These are phyloP conservation scores for Calocybe gangraenosa DNA, from an alignment of 768 basidiomycete species.

Conservation along the genomic window DNA sequence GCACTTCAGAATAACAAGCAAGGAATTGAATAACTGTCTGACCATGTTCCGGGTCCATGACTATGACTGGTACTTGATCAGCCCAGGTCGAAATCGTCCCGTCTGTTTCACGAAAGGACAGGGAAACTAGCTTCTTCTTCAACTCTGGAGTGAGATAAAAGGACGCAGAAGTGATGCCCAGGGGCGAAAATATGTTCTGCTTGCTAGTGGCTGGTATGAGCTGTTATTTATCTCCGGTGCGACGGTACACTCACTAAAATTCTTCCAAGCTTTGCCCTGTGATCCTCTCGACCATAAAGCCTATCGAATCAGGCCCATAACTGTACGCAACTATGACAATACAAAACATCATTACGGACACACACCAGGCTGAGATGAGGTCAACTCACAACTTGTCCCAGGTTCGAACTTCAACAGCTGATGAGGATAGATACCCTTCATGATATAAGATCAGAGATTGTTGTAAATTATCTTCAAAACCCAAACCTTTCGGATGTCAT, in stretches of 20 bases:
- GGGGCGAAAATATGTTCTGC: slow-evolving; percentile 19
- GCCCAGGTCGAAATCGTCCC: slow-evolving; percentile 15
- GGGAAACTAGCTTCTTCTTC: slow-evolving; percentile 7
- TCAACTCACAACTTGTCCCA: slow-evolving; percentile 23
- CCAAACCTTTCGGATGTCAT: slow-evolving; percentile 14
- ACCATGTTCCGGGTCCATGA: slow-evolving; percentile 17
- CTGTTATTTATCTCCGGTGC: background rate
- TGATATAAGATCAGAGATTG: background rate
- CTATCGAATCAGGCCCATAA: slow-evolving; percentile 19
- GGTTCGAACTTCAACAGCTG: slow-evolving; percentile 25
- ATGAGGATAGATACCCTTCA: slow-evolving; percentile 19
- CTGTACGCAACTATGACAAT: slow-evolving; percentile 20
- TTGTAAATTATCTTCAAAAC: background rate
- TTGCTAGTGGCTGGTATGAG: slow-evolving; percentile 10
- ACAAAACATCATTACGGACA: background rate
- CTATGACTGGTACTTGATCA: slow-evolving; percentile 8
- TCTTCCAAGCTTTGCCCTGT: slow-evolving; percentile 24
- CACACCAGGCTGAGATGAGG: too few relatives aligned
- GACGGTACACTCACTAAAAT: slow-evolving; percentile 20
- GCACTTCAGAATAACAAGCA: background rate
- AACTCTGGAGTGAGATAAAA: slow-evolving; percentile 17
- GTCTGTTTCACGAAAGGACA: slow-evolving; percentile 11
- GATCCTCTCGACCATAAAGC: slow-evolving; percentile 25
- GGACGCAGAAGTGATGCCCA: slow-evolving; percentile 16
- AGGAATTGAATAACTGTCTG: background rate